phyloP scores from a whole-genome alignment of 2,329 filamentous ascomycete species.

The Pseudonectria buxi region DNA sequence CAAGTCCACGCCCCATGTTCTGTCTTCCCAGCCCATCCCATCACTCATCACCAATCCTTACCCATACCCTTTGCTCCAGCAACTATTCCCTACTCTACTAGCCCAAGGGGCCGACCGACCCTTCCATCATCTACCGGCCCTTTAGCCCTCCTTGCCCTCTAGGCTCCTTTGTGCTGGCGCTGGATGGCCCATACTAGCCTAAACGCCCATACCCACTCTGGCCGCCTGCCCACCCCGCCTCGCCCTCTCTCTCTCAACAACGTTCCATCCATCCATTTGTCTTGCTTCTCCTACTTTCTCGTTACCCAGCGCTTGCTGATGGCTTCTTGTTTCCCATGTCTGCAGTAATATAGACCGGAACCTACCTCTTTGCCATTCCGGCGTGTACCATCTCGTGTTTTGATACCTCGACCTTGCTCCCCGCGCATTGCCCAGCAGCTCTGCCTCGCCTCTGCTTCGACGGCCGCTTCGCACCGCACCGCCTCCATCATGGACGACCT shows the following conservation, averaged over 20 bases:
- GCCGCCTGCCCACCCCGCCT: conserved; percentile 24
- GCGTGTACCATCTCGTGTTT: conserved; percentile 34
- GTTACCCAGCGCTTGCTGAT: conserved; percentile 22
- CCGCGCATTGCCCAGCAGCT: neutral
- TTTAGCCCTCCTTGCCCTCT: conserved; percentile 1
- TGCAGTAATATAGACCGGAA: conserved; percentile 27
- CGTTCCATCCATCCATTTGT: conserved; percentile 22
- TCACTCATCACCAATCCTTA: too few species aligned
- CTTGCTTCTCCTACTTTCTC: conserved; percentile 13
- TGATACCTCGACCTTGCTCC: conserved; percentile 17
- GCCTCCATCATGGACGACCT: conserved; percentile 62
- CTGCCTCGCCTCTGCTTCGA: conserved; percentile 27
- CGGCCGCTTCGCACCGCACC: too few species aligned
- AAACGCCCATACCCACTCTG: conserved; percentile 20
- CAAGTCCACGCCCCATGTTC: neutral
- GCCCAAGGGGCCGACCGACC: too few species aligned
- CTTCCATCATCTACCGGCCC: too few species aligned
- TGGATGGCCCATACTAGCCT: conserved; percentile 5
- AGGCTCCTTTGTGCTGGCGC: conserved; percentile 4
- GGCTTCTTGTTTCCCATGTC: conserved; percentile 27
- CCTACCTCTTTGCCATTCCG: conserved; percentile 28
- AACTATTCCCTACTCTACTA: too few species aligned
- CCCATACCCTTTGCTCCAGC: neutral
- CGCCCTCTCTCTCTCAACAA: conserved; percentile 16
- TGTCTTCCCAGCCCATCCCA: conserved; percentile 1